Conservation (phyloP, 2,329 filamentous ascomycete genomes). For the Chaetoscypha palmicola region DNA sequence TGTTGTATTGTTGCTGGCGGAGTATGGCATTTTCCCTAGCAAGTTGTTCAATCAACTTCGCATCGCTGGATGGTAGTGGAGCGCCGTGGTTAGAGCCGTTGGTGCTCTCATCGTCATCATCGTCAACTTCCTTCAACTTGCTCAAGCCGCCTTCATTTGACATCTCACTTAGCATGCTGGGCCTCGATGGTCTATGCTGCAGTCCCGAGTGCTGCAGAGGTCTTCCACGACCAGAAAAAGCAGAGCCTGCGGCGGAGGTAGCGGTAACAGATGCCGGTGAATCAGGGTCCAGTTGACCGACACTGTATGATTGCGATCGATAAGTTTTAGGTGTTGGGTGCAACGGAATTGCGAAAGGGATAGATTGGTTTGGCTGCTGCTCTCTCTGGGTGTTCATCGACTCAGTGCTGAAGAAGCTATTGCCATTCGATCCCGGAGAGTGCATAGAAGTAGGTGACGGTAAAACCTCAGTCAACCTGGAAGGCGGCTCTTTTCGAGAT, state of each 20-base stretch:
- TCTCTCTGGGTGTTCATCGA: constrained; percentile 43
- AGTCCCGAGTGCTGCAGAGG: constrained; percentile 57
- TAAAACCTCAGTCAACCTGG: constrained; percentile 66
- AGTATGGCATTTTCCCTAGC: constrained; percentile 56
- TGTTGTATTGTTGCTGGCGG: constrained; percentile 51
- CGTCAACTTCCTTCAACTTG: constrained; percentile 64
- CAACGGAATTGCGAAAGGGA: constrained; percentile 80
- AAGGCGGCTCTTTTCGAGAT: constrained; percentile 64
- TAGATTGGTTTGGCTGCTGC: constrained; percentile 52
- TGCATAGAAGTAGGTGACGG: constrained; percentile 62
- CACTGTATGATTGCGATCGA: constrained; percentile 93
- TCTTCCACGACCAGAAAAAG: constrained; percentile 26
- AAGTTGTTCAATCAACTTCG: constrained; percentile 57
- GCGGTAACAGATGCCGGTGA: constrained; percentile 23
- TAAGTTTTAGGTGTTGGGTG: constrained; percentile 90
- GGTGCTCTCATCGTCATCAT: constrained; percentile 53
- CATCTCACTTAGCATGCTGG: constrained; percentile 70
- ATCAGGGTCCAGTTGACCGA: constrained; percentile 78
- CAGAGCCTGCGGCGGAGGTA: constrained; percentile 15
- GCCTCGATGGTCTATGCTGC: constrained; percentile 74
- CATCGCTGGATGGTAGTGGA: constrained; percentile 46
- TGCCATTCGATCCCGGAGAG: constrained; percentile 37
- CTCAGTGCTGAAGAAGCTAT: constrained; percentile 38
- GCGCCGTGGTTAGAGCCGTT: constrained; percentile 49
- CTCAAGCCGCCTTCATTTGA: constrained; percentile 56